A percentile compares a stretch with the other conserved stretches of the same genome.
Conservation (phyloP, 2,329 filamentous ascomycete species). For the Lachnum nothofagi region DNA sequence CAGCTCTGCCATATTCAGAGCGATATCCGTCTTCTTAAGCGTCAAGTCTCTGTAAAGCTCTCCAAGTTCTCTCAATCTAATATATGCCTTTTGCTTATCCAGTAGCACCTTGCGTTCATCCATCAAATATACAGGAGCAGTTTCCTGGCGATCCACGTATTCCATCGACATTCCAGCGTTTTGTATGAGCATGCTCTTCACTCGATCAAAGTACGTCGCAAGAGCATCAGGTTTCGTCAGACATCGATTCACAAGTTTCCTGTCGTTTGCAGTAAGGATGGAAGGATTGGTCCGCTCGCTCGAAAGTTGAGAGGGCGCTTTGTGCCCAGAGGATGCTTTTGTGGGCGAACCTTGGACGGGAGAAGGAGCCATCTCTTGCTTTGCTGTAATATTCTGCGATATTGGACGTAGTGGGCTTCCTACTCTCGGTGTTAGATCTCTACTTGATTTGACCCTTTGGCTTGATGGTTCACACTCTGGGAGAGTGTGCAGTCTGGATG, state of each 20-base stretch:
- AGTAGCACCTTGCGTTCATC: slow-evolving; percentile 24
- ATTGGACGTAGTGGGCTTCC: slow-evolving; percentile 28
- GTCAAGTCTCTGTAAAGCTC: slow-evolving; percentile 11
- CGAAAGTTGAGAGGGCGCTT: slow-evolving; percentile 10
- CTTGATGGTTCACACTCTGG: slow-evolving; percentile 10
- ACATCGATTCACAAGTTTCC: slow-evolving; percentile 23
- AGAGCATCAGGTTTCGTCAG: slow-evolving; percentile 22
- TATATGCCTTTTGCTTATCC: slow-evolving; percentile 22
- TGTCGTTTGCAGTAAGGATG: slow-evolving; percentile 24
- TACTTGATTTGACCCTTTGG: slow-evolving; percentile 4
- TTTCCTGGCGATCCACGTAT: slow-evolving; percentile 22
- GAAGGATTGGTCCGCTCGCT: slow-evolving; percentile 21
- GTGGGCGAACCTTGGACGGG: slow-evolving; percentile 24
- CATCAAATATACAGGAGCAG: slow-evolving; percentile 21
- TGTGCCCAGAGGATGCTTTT: slow-evolving; percentile 8
- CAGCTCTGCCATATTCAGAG: slow-evolving; percentile 17
- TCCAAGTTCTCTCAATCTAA: slow-evolving; percentile 7
- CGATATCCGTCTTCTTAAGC: slow-evolving; percentile 22
- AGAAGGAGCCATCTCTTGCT: slow-evolving; percentile 22
- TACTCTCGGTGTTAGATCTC: slow-evolving; percentile 12
- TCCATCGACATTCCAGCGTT: slow-evolving; percentile 20
- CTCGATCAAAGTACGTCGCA: slow-evolving; percentile 17
- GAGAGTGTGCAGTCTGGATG: slow-evolving; percentile 8
- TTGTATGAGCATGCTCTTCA: slow-evolving; percentile 17
- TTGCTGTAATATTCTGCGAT: slow-evolving; percentile 22